Conservation (phyloP, 306 rosid genomes). For the Hippophae tibetana region DNA sequence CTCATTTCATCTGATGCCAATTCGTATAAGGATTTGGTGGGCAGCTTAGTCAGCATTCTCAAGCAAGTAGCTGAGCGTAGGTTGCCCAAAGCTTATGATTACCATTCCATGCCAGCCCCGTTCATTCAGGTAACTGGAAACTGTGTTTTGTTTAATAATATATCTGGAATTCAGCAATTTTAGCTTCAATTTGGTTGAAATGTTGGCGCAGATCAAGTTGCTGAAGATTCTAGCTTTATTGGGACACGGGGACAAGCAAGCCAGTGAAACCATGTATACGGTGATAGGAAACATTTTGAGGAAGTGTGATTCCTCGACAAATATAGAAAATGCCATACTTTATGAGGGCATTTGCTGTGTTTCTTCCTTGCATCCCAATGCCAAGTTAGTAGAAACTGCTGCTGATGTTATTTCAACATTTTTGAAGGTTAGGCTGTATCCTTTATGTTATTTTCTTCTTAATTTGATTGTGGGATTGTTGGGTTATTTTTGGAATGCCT, state of each 20-base stretch:
- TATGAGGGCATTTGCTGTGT: conserved; percentile 78
- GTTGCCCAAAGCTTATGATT: conserved; percentile 81
- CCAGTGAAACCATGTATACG: conserved; percentile 80
- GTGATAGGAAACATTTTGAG: conserved; percentile 74
- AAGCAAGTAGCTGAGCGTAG: conserved; percentile 81
- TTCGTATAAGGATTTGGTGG: conserved; percentile 72
- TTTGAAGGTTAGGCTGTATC: conserved; percentile 50
- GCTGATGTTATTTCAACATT: conserved; percentile 81
- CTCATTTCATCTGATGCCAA: conserved; percentile 47
- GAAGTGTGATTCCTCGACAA: conserved; percentile 63
- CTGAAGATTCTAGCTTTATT: conserved; percentile 73
- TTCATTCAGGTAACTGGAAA: conserved; percentile 56
- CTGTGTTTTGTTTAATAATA: neutral
- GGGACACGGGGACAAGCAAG: conserved; percentile 81
- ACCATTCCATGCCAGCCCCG: conserved; percentile 89
- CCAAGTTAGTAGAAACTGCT: conserved; percentile 73
- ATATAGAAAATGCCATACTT: conserved; percentile 90
- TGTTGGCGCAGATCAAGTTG: conserved; percentile 64
- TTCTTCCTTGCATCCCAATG: conserved; percentile 63
- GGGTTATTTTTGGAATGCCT: neutral
- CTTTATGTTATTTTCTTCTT: neutral
- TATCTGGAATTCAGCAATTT: neutral
- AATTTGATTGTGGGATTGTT: neutral
- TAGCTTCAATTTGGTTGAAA: neutral
- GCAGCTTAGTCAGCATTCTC: conserved; percentile 76